Conservation (phyloP, 2,329 filamentous ascomycete species). For the Teratosphaeria viscida region DNA sequence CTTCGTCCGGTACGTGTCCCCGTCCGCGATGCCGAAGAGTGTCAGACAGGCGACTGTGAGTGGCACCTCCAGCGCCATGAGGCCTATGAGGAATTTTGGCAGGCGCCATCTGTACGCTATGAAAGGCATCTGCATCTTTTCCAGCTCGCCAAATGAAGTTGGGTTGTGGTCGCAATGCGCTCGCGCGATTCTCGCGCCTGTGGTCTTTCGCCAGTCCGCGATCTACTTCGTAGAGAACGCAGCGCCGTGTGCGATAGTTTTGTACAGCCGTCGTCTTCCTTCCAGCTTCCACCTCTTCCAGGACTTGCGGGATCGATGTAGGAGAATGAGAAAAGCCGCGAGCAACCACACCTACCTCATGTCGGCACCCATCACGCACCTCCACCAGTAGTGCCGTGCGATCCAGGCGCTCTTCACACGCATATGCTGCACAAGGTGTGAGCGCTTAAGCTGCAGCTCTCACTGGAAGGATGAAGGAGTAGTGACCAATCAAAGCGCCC, state of each 20-base stretch:
- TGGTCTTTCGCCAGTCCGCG: not conserved
- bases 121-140: not conserved
- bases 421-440: not conserved
- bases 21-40: slow-evolving; percentile 62
- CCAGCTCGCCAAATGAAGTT: not conserved
- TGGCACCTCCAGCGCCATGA: slow-evolving; percentile 56
- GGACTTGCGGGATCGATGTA: not conserved
- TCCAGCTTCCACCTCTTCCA: not conserved
- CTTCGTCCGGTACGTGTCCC: slow-evolving; percentile 59
- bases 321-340: not conserved
- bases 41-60: slow-evolving; percentile 56
- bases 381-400: not conserved
- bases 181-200: not conserved
- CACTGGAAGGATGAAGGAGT: not conserved
- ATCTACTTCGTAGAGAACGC: not conserved
- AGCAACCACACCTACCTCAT: not conserved
- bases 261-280: not conserved
- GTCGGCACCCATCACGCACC: not conserved
- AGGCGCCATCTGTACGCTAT: slow-evolving; percentile 46
- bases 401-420: not conserved
- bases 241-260: not conserved
- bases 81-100: slow-evolving; percentile 40
- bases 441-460: not conserved
- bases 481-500: not conserved
- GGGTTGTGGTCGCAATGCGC: not conserved